Evolutionary conservation across 2,329 filamentous ascomycete genomes (phyloP).

Genomic region (Thielaviopsis punctulata): DNA sequence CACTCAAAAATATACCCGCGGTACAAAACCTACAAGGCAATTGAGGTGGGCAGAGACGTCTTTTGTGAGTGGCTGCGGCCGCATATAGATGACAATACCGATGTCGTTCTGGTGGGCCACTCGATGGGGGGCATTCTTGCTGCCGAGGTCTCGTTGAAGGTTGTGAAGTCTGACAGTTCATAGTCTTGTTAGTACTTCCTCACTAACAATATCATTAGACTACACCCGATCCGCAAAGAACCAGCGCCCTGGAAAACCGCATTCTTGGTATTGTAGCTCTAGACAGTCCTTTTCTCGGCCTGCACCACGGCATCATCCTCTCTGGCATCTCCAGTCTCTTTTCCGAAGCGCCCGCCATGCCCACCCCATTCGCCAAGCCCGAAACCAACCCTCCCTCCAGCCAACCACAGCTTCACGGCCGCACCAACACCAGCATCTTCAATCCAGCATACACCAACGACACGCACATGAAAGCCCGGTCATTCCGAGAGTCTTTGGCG

Average conservation of each 20-base stretch:
- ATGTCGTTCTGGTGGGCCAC: slow-evolving; percentile 71
- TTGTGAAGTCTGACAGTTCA: slow-evolving; percentile 13
- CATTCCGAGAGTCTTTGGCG: slow-evolving; percentile 48
- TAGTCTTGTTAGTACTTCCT: too few relatives aligned
- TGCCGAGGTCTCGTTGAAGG: slow-evolving; percentile 59
- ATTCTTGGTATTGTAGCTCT: slow-evolving; percentile 69
- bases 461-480: slow-evolving; percentile 47
- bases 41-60: slow-evolving; percentile 59
- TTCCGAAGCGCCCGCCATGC: slow-evolving; percentile 22
- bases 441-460: slow-evolving; percentile 67
- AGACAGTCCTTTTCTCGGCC: slow-evolving; percentile 72
- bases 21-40: slow-evolving; percentile 58
- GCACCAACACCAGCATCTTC: slow-evolving; percentile 37
- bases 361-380: not conserved
- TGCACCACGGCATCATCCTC: slow-evolving; percentile 76
- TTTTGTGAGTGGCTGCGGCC: slow-evolving; percentile 71
- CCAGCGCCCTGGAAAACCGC: slow-evolving; percentile 43
- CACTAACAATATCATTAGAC: not conserved
- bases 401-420: slow-evolving; percentile 4
- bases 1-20: slow-evolving; percentile 76
- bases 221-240: not conserved
- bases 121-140: slow-evolving; percentile 78
- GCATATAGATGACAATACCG: slow-evolving; percentile 55
- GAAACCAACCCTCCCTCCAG: not conserved
- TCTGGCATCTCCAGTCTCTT: slow-evolving; percentile 70